Base-by-base conservation (phyloP, 2,329 filamentous ascomycete species). In the Trichoderma cornu-damae region DNA sequence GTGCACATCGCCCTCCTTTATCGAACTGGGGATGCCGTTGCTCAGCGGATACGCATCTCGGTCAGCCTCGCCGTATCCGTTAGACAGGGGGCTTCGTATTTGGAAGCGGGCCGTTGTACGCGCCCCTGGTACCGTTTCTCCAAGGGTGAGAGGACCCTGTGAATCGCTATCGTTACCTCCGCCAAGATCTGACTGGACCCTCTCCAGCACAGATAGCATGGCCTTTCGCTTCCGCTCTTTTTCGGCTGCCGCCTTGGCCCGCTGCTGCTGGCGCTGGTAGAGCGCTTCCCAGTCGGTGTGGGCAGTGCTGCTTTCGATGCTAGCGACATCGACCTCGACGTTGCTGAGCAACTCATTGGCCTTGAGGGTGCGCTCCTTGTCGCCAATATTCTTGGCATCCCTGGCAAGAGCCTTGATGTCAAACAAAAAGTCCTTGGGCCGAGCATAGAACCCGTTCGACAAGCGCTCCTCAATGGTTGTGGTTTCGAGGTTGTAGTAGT, bases 391-490 rank as follows among this genome's bases (percentile, higher is more conserved):
- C 68, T 86, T 89, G 9, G 92, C 86, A 73, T 99, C 94, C 69
- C 90, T 93, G 20, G 87, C 87, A 4, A 99, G 76, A 34, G 86
- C 83, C 69, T 87, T 89, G 66, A 97, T 89, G 69, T 99, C 94
- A 38, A 86, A 85, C 50, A 96, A 74, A 68, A 96, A 99, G 69
- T 96, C 93, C 65, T 87, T 87, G 0, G 92, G 90, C 9, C 92
- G 85, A 64, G 91, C 90, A 72, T 99, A 99, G 73, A 90, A 99
- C 4, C 94, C 94, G 69, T 99, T 97, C 4, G 91, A 95, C 32
- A 99, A 78, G n/a, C 94, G 86, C 69, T 96, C 91, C 74, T 99
- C 94, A 53, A 99, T 96, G 1, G 88, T 93, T 3, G 87, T 87
- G 9, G 93, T 89, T 68, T 97, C 92, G 44, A 99, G 77, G 64